phyloP scores from a whole-genome alignment of 2,329 filamentous ascomycete species.

The Madurella fahalii region DNA sequence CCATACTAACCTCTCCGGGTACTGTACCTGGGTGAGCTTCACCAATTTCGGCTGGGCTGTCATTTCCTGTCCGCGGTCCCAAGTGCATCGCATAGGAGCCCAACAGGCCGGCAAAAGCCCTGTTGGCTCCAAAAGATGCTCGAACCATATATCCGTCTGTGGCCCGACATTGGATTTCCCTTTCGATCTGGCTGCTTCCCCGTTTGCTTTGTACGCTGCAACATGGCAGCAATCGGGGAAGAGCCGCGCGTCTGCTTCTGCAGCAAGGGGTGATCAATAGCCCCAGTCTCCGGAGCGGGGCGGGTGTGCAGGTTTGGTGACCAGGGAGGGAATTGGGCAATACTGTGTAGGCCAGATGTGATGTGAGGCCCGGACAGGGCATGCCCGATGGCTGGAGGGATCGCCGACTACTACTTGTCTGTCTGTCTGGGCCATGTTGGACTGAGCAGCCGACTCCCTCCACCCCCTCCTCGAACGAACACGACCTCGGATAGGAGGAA shows the following conservation, averaged over 20 bases:
- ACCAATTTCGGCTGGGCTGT: too few relatives aligned
- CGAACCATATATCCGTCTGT: not conserved
- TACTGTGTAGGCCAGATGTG: too few relatives aligned
- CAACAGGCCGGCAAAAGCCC: not conserved
- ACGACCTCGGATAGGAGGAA: too few relatives aligned
- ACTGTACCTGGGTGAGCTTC: constrained; percentile 1
- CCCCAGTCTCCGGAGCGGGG: not conserved
- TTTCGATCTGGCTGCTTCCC: constrained; percentile 6
- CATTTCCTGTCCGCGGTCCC: too few relatives aligned
- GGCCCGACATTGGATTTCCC: not conserved
- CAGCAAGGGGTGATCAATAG: not conserved
- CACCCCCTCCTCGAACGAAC: too few relatives aligned
- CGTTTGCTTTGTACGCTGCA: not conserved
- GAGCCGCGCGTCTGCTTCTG: constrained; percentile 8
- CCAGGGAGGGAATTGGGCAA: not conserved
- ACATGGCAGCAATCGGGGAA: constrained; percentile 6
- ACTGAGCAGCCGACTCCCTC: too few relatives aligned
- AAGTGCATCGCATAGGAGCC: not conserved
- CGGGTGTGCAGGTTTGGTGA: constrained; percentile 7
- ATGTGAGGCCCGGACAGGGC: too few relatives aligned
- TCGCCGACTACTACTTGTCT: too few relatives aligned
- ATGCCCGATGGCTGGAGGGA: not conserved
- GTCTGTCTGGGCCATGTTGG: too few relatives aligned
- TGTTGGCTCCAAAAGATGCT: constrained; percentile 2
- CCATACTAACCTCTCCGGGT: not conserved